Percentiles rank a stretch among this genome's conserved stretches.
Evolutionary conservation across 2,329 filamentous ascomycete species (phyloP).

Genomic region (Paradendryphiella salina): DNA sequence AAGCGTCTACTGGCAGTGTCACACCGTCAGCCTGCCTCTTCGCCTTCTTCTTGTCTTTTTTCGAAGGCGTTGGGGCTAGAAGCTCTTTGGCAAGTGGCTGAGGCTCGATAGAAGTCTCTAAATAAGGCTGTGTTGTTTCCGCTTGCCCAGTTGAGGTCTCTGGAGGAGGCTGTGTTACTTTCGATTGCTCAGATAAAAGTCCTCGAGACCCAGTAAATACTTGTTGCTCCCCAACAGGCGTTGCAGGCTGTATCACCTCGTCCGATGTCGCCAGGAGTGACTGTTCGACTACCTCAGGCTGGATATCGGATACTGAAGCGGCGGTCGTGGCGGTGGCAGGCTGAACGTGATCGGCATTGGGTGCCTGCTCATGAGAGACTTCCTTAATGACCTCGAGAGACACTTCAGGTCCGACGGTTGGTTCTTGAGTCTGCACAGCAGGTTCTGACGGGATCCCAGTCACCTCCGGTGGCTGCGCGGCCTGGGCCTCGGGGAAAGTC

Average conservation of each 20-base stretch:
- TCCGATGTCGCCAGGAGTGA: not conserved
- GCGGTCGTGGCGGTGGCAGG: not conserved
- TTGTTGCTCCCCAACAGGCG: not conserved
- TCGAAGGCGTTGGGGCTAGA: conserved; percentile 9
- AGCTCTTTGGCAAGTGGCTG: conserved; percentile 12
- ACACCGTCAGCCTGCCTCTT: conserved; percentile 24
- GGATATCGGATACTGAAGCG: conserved; percentile 3
- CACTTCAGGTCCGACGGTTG: not conserved
- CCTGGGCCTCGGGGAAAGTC: conserved; percentile 2
- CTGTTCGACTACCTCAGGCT: not conserved
- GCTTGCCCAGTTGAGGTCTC: conserved; percentile 7
- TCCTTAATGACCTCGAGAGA: conserved; percentile 1
- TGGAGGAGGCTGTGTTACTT: conserved; percentile 3
- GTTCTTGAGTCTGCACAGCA: not conserved
- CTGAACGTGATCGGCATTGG: not conserved
- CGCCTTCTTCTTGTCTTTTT: conserved; percentile 31
- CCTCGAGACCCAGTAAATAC: conserved; percentile 1
- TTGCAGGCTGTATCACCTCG: not conserved
- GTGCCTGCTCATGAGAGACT: not conserved
- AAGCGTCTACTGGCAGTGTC: conserved; percentile 12
- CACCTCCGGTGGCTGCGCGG: conserved; percentile 2
- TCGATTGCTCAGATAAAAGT: not conserved
- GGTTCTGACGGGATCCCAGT: not conserved
- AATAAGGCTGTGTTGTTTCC: conserved; percentile 2
- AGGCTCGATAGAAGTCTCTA: conserved; percentile 17